phyloP scores from a whole-genome alignment of 768 basidiomycete species.

The Panellus pusillus region DNA sequence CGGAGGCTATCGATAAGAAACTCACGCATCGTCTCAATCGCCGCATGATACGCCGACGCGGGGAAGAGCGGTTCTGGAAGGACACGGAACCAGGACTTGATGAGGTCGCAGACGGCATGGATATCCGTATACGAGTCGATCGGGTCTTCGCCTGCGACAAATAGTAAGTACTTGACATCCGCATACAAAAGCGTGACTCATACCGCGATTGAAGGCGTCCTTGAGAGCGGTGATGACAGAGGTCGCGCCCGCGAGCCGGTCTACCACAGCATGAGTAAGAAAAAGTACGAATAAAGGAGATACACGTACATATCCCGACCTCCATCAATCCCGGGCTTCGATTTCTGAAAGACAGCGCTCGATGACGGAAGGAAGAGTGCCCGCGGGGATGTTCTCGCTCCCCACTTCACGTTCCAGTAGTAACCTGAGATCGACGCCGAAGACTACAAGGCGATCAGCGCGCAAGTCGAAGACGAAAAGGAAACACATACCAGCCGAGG shows the following conservation, averaged over 20 bases:
- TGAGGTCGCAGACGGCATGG: slow-evolving; percentile 78
- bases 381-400: slow-evolving; percentile 48
- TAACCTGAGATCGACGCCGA: slow-evolving; percentile 74
- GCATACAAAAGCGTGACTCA: not conserved
- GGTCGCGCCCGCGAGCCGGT: slow-evolving; percentile 80
- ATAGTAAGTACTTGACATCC: not conserved
- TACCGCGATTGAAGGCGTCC: slow-evolving; percentile 75
- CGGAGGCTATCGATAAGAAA: slow-evolving; percentile 10
- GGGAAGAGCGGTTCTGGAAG: slow-evolving; percentile 83
- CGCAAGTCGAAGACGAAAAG: not conserved
- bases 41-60: slow-evolving; percentile 59
- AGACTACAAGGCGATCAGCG: slow-evolving; percentile 44
- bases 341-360: slow-evolving; percentile 68
- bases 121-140: slow-evolving; percentile 66
- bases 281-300: not conserved
- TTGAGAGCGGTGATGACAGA: slow-evolving; percentile 68
- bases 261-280: slow-evolving; percentile 34
- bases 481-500: slow-evolving; percentile 61
- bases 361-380: slow-evolving; percentile 65
- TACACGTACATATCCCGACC: slow-evolving; percentile 75
- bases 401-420: slow-evolving; percentile 65
- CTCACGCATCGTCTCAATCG: slow-evolving; percentile 74
- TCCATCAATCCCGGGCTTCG: slow-evolving; percentile 76
- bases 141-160: slow-evolving; percentile 54
- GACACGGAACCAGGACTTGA: slow-evolving; percentile 85